A percentile compares a stretch with the other conserved stretches of the same genome.
These are phyloP conservation scores for Populus deltoides DNA, from an alignment of 345 rosid genomes.

Conservation along the genomic window DNA sequence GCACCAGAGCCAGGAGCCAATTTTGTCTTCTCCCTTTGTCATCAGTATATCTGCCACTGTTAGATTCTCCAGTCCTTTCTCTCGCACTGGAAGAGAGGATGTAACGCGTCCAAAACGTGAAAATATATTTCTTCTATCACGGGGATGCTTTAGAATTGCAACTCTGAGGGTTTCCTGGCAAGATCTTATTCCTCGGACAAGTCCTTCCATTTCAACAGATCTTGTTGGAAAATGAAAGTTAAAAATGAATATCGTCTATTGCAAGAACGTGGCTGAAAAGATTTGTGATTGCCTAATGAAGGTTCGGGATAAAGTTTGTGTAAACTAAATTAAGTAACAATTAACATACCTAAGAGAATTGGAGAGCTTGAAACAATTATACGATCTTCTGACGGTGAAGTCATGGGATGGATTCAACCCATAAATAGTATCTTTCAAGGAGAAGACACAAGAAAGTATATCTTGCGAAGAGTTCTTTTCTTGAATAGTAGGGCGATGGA, in stretches of 20 bases:
- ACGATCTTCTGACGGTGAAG: conserved; percentile 18
- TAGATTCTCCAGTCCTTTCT: conserved; percentile 71
- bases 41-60: conserved; percentile 71
- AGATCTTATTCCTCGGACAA: conserved; percentile 36
- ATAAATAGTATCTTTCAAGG: conserved; percentile 8
- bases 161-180: conserved; percentile 38
- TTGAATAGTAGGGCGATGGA: conserved; percentile 17
- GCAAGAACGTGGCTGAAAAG: not conserved
- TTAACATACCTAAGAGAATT: conserved; percentile 15
- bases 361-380: conserved; percentile 4
- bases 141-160: conserved; percentile 31
- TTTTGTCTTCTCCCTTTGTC: conserved; percentile 55
- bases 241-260: not conserved
- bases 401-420: not conserved
- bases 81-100: conserved; percentile 33
- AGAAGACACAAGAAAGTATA: conserved; percentile 22
- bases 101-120: conserved; percentile 32
- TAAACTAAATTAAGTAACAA: not conserved
- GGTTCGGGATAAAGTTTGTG: not conserved
- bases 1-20: conserved; percentile 68
- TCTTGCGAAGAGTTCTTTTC: conserved; percentile 34
- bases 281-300: not conserved
- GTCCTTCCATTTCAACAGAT: conserved; percentile 41
- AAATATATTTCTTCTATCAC: conserved; percentile 17
- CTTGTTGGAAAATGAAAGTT: not conserved